Evolutionary conservation across 208 protist species (phyloP), one percentile per base, ranked within the genome.

Genomic region (Borovskyia barvae): DNA sequence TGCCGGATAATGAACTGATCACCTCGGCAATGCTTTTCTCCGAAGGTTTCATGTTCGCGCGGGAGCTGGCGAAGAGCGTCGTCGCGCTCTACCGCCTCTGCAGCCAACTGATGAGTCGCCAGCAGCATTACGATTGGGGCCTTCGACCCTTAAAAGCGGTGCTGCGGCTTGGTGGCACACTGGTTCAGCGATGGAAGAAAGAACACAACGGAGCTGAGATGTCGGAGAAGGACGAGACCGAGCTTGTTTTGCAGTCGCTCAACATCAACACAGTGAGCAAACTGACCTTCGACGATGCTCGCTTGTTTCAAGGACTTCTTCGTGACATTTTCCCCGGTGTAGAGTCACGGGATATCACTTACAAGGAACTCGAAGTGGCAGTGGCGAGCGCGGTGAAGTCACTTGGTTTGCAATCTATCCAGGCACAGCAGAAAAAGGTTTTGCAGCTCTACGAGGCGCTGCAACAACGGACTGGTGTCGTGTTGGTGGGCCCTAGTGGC

Each of bases 121-220:
- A 99, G 80, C 82, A 93, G 63, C 98, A 99, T 81, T 99, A 99
- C 80, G 97, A 99, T 70, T 99, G 97, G 84, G 96, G 96, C 57
- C 80, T 99, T 49, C 90, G 98, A 29, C 97, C 98, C 33, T 90
- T 99, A 56, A 94, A 99, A 53, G 93, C 96, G 30, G 97, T 99
- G 50, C 80, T 99, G 41, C 81, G 94, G 22, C 95, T 96, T 3
- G 93, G 92, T 25, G 96, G 97, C 8, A 81, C 80, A 25, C 75
- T 92, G 14, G 61, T 94, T 52, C 80, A 92, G 71, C 71, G 73
- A 22, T 92, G 91, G 80, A 81, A 78, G 36, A 71, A 52, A 26
- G 75, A 75, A 22, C 75, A 94, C 58, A 33, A 73, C 11, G 90
- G 92, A 46, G 68, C 80, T 36, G 19, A 64, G 36, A 51, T 97